These are phyloP conservation scores for Erythrophleum ivorense DNA, from an alignment of 331 rosid species.

Conservation along the genomic window DNA sequence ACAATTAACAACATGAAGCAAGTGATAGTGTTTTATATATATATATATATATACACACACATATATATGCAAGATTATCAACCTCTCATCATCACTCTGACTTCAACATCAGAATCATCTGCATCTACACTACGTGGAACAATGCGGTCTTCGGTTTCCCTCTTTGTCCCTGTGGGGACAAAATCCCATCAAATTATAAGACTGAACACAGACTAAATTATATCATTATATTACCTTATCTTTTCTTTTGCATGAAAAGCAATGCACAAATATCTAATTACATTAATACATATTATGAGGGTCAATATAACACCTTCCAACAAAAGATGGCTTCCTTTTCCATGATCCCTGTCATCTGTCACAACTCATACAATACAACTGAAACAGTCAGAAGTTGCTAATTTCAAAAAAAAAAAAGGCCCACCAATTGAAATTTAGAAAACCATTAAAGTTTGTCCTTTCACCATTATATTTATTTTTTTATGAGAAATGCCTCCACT, in stretches of 20 bases:
- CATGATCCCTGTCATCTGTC: slow-evolving; percentile 92
- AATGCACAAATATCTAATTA: slow-evolving; percentile 23
- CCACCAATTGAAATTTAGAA: not conserved
- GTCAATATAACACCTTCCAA: slow-evolving; percentile 65
- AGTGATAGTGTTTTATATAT: not conserved
- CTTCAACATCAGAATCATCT: slow-evolving; percentile 94
- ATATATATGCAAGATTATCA: slow-evolving; percentile 24
- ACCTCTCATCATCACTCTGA: slow-evolving; percentile 94
- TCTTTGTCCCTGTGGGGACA: slow-evolving; percentile 62
- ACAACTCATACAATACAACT: slow-evolving; percentile 38
- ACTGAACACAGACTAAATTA: not conserved
- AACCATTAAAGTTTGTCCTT: not conserved
- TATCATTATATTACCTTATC: not conserved
- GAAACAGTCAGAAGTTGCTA: slow-evolving; percentile 21
- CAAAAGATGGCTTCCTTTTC: slow-evolving; percentile 75
- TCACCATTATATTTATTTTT: slow-evolving; percentile 80
- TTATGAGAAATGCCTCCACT: slow-evolving; percentile 88
- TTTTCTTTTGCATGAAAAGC: not conserved
- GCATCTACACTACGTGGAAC: slow-evolving; percentile 86
- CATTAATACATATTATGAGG: not conserved
- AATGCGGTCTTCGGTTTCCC: slow-evolving; percentile 85
- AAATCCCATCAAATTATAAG: slow-evolving; percentile 26
- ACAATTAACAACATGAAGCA: not conserved
- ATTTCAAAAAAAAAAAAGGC: not conserved
- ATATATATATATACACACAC: too few species aligned